Evolutionary conservation across 1,284 basidiomycete genomes (phyloP).

Genomic region (Crepidotus sp.): DNA sequence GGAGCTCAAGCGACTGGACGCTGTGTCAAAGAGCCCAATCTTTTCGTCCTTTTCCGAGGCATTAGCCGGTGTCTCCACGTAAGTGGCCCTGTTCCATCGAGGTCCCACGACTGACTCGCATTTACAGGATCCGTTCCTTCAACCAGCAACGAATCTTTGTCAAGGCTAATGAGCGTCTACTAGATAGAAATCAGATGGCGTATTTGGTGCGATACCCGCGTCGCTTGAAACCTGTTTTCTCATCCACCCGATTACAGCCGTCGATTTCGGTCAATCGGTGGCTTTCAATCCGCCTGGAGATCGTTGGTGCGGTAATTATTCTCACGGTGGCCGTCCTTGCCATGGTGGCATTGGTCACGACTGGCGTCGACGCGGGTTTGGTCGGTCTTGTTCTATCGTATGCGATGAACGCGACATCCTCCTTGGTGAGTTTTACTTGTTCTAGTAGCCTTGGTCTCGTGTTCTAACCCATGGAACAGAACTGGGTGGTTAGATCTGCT

Average conservation of each 20-base stretch:
- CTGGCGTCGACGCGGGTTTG: conserved; percentile 78
- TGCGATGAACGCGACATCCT: conserved; percentile 72
- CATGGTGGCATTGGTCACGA: conserved; percentile 61
- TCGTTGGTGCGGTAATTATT: conserved; percentile 79
- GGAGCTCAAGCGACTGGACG: conserved; percentile 88
- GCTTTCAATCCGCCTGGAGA: conserved; percentile 74
- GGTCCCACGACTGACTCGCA: background rate
- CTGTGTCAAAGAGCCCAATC: conserved; percentile 84
- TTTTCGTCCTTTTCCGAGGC: conserved; percentile 88
- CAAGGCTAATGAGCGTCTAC: conserved; percentile 66
- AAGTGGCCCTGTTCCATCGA: background rate
- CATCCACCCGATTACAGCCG: background rate
- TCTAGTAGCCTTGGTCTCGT: background rate
- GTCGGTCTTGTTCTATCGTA: conserved; percentile 83
- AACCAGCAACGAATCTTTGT: conserved; percentile 68
- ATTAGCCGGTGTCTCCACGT: conserved; percentile 71
- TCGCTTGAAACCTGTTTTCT: background rate
- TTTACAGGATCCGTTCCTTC: conserved; percentile 63
- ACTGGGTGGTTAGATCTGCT: conserved; percentile 85
- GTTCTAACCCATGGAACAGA: conserved; percentile 32
- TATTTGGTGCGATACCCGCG: background rate
- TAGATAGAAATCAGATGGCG: conserved; percentile 73
- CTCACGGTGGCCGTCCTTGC: conserved; percentile 65
- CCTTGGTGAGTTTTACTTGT: conserved; percentile 40
- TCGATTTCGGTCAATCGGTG: conserved; percentile 68